Base-by-base conservation (phyloP, 768 basidiomycete genomes). In the Panus rudis region DNA sequence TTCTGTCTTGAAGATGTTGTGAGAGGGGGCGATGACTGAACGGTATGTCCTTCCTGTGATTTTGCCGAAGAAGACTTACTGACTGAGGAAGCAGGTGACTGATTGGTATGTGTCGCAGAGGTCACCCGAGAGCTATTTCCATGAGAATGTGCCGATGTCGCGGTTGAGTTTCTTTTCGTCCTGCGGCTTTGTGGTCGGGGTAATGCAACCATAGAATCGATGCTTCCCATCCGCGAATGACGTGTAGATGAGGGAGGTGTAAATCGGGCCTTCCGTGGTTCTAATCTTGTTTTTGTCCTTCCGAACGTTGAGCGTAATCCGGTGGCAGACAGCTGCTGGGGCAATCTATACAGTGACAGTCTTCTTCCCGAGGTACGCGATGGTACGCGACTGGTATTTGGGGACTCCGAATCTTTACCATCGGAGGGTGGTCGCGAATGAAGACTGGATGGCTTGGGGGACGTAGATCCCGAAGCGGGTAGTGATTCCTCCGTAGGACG, bases 291-390 rank as follows among this genome's bases (percentile, higher is more conserved):
- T 22, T 26, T 19, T 37, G 42, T 44, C 16, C 47, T 39, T 2
- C 54, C 54, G 39, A 55, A 55, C 4, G 54, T 55, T 3, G 54
- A 47, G 51, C 54, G 52, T 6, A 51, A 47, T n/a, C 50, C 49
- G 31, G 30, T 27, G 12, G 42, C 42, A 6, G 45, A 21, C 13
- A 41, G 17, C 25, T 40, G 46, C 40, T 22, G 23, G 20, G 2
- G 33, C 31, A 19, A 16, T 30, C 42, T 11, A 10, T n/a, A 32
- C 4, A 32, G 16, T 43, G n/a, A 7, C 21, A 20, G 8, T 16
- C 27, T 19, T 16, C 40, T n/a, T 23, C 2, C 11, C 21, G 19
- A 14, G 37, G 31, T 2, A 28, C 28, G 11, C 27, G 34, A 21
- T 14, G 14, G 14, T 3, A n/a, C 11, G 24, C 12, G 3, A 4